Conservation (phyloP, 306 rosid species). For the Aeschynomene evenia region DNA sequence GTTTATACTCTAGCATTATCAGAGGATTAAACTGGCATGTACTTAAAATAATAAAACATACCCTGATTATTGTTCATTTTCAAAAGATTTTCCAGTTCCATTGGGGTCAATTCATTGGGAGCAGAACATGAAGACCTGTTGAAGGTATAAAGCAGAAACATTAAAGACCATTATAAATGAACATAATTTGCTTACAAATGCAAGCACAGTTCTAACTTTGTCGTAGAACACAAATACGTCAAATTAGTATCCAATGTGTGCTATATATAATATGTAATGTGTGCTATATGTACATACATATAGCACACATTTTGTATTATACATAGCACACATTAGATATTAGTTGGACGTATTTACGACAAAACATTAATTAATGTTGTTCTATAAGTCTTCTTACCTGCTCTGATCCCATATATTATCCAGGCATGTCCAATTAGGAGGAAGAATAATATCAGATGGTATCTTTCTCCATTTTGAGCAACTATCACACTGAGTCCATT, state of each 20-base stretch:
- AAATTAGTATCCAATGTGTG: too few relatives aligned
- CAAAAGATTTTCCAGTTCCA: conserved; percentile 79
- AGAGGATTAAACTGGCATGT: too few relatives aligned
- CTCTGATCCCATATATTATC: conserved; percentile 86
- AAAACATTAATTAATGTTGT: too few relatives aligned
- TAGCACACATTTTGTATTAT: too few relatives aligned
- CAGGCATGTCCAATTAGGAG: conserved; percentile 80
- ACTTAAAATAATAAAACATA: too few relatives aligned
- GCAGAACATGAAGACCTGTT: conserved; percentile 84
- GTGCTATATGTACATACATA: too few relatives aligned
- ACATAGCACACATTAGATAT: too few relatives aligned
- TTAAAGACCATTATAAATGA: conserved; percentile 22
- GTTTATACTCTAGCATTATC: too few relatives aligned
- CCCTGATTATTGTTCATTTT: conserved; percentile 60
- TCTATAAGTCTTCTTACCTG: conserved; percentile 53
- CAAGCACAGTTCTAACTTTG: too few relatives aligned
- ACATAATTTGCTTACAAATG: conserved; percentile 15
- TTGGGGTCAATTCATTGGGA: conserved; percentile 74
- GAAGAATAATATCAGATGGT: conserved; percentile 78
- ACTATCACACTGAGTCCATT: conserved; percentile 92
- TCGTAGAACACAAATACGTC: too few relatives aligned
- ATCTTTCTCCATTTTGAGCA: conserved; percentile 93
- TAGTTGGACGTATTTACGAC: too few relatives aligned
- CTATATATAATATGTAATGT: too few relatives aligned
- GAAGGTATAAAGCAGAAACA: conserved; percentile 27